Percentiles rank a stretch among this genome's conserved stretches.
phyloP scores from a whole-genome alignment of 2,329 filamentous ascomycete genomes.

The Aspergillus intermedius region DNA sequence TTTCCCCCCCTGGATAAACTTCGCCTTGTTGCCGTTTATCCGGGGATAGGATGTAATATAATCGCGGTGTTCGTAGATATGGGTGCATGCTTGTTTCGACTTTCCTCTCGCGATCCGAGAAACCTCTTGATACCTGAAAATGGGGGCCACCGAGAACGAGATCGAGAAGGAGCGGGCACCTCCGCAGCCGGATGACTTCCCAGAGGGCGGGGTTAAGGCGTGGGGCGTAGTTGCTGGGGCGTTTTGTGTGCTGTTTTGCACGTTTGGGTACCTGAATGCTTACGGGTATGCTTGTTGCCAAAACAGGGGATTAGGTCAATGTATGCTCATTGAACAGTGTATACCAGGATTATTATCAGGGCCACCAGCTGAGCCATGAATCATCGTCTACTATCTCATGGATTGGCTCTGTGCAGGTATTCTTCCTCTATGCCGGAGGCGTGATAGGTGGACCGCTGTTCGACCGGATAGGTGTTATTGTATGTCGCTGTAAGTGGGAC shows the following conservation, averaged over 20 bases:
- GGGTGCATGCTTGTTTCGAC: too few species aligned
- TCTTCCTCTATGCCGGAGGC: slow-evolving; percentile 16
- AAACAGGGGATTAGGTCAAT: too few species aligned
- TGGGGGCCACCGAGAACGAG: neutral
- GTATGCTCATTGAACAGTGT: slow-evolving; percentile 13
- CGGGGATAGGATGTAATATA: too few species aligned
- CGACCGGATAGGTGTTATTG: slow-evolving; percentile 17
- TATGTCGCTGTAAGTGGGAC: slow-evolving; percentile 1
- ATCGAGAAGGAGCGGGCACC: neutral
- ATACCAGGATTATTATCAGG: slow-evolving; percentile 43
- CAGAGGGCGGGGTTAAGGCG: slow-evolving; percentile 19
- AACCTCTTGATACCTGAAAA: too few species aligned
- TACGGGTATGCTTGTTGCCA: slow-evolving; percentile 12
- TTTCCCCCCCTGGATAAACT: too few species aligned
- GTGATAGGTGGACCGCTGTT: slow-evolving; percentile 18
- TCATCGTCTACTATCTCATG: slow-evolving; percentile 39
- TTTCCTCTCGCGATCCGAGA: too few species aligned
- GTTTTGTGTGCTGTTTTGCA: slow-evolving; percentile 19
- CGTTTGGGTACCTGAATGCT: slow-evolving; percentile 23
- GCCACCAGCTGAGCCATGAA: slow-evolving; percentile 34
- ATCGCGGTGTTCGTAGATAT: too few species aligned
- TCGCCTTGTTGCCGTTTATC: too few species aligned
- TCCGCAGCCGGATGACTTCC: slow-evolving; percentile 8
- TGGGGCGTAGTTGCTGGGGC: slow-evolving; percentile 19
- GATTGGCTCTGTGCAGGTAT: slow-evolving; percentile 39